These are phyloP conservation scores for Monosporozyma solicola DNA, from an alignment of 805 yeast species.

Conservation along the genomic window DNA sequence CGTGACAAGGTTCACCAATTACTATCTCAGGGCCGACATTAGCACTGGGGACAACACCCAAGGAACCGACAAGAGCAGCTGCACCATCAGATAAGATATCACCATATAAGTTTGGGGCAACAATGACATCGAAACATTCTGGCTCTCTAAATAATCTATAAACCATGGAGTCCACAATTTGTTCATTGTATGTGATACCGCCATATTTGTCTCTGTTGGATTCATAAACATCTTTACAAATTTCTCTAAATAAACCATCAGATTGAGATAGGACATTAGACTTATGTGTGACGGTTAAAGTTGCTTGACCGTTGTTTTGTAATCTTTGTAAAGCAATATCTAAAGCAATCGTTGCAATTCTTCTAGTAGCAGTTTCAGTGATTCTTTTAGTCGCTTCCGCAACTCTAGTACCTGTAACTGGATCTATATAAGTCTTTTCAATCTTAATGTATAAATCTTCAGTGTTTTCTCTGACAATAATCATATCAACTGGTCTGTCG, in stretches of 20 bases:
- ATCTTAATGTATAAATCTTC: conserved; percentile 96
- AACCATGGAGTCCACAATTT: conserved; percentile 98
- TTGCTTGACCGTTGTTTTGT: conserved; percentile 53
- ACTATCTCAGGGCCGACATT: conserved; percentile 95
- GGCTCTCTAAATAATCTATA: conserved; percentile 99
- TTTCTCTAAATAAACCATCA: conserved; percentile 95
- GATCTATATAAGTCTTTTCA: conserved; percentile 59
- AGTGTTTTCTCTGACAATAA: conserved; percentile 96
- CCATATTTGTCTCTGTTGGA: conserved; percentile 50
- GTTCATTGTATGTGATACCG: conserved; percentile 71
- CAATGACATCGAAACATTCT: conserved; percentile 92
- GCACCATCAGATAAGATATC: conserved; percentile 97
- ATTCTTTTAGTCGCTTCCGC: conserved; percentile 98
- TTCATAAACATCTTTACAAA: conserved; percentile 39
- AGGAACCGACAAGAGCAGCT: conserved; percentile 93
- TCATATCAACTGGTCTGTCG: conserved; percentile 91
- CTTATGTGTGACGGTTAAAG: conserved; percentile 87
- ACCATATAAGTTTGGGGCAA: conserved; percentile 97
- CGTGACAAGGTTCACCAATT: conserved; percentile 99
- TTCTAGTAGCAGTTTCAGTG: conserved; percentile 74
- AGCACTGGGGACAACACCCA: conserved; percentile 97
- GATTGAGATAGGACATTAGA: conserved; percentile 87
- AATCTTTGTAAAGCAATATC: conserved; percentile 90
- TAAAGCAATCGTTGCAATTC: conserved; percentile 83
- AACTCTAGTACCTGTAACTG: conserved; percentile 74